Conservation (phyloP, 2,329 filamentous ascomycete species). For the Delphinella strobiligena region DNA sequence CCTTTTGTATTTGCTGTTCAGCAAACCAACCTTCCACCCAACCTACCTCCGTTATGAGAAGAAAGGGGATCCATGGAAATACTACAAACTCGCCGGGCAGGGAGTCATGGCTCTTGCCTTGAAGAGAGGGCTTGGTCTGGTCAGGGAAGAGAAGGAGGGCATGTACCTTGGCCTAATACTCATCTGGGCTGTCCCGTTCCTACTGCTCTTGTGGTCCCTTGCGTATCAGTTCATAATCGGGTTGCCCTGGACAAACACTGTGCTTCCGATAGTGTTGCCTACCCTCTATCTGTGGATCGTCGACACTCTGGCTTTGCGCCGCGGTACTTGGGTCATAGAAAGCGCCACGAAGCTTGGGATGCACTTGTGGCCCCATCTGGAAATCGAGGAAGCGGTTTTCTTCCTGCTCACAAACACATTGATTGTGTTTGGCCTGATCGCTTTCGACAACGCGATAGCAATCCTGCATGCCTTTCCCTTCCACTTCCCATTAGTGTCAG, state of each 20-base stretch:
- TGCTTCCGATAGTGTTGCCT: constrained; percentile 48
- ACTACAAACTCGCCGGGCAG: constrained; percentile 39
- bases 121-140: constrained; percentile 32
- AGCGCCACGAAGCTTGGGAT: constrained; percentile 53
- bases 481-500: constrained; percentile 40
- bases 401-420: constrained; percentile 59
- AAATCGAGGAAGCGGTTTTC: constrained; percentile 64
- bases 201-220: constrained; percentile 51
- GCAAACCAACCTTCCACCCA: constrained; percentile 49
- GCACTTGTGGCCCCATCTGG: constrained; percentile 52
- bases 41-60: constrained; percentile 36
- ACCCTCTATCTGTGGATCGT: constrained; percentile 63
- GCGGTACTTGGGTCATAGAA: constrained; percentile 62
- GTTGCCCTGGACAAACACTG: constrained; percentile 46
- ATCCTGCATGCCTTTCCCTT: constrained; percentile 52
- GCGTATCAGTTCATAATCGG: constrained; percentile 52
- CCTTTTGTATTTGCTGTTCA: constrained; percentile 54
- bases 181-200: constrained; percentile 55
- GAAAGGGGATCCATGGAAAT: constrained; percentile 24
- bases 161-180: constrained; percentile 62
- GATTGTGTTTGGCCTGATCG: constrained; percentile 56
- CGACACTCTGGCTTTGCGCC: constrained; percentile 53
- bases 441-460: constrained; percentile 57
- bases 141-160: constrained; percentile 35
- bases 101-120: constrained; percentile 33